These are phyloP conservation scores for Paecilomyces sp. DNA, from an alignment of 2,329 filamentous ascomycete genomes.

Conservation along the genomic window DNA sequence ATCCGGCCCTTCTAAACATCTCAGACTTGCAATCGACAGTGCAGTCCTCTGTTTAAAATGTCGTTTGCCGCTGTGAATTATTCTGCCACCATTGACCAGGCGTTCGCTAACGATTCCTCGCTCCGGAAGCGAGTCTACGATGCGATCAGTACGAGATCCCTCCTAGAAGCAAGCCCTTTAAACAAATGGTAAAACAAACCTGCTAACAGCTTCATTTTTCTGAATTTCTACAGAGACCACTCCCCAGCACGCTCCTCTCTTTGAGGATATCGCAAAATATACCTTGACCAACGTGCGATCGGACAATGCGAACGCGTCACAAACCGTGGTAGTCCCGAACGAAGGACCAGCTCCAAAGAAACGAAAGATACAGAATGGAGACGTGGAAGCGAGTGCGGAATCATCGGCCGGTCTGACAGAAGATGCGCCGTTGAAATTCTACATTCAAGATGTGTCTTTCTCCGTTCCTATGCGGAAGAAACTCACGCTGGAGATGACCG, in stretches of 20 bases:
- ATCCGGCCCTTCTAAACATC: slow-evolving; percentile 4
- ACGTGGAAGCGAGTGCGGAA: slow-evolving; percentile 17
- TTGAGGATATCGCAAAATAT: slow-evolving; percentile 45
- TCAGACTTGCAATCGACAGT: neutral
- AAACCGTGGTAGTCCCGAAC: slow-evolving; percentile 15
- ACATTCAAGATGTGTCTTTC: slow-evolving; percentile 52
- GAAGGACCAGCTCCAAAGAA: slow-evolving; percentile 40
- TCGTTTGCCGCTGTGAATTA: slow-evolving; percentile 27
- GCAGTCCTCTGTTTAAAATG: slow-evolving; percentile 15
- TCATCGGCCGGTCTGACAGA: slow-evolving; percentile 24
- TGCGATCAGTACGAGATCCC: slow-evolving; percentile 32
- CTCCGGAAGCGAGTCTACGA: slow-evolving; percentile 36
- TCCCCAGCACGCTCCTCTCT: slow-evolving; percentile 34
- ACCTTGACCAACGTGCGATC: slow-evolving; percentile 28
- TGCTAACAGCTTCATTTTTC: slow-evolving; percentile 3
- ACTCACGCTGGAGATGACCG: slow-evolving; percentile 50
- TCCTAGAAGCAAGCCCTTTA: slow-evolving; percentile 1
- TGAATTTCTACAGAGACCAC: slow-evolving; percentile 19
- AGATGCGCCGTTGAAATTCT: slow-evolving; percentile 33
- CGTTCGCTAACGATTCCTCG: slow-evolving; percentile 31
- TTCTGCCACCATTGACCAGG: slow-evolving; percentile 31
- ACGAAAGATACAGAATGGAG: slow-evolving; percentile 41
- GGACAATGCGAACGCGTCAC: slow-evolving; percentile 16
- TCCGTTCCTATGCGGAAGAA: slow-evolving; percentile 58
- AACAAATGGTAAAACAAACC: neutral